Conservation (phyloP, 1,139 yeast genomes). For the Debaryomyces subglobosus region DNA sequence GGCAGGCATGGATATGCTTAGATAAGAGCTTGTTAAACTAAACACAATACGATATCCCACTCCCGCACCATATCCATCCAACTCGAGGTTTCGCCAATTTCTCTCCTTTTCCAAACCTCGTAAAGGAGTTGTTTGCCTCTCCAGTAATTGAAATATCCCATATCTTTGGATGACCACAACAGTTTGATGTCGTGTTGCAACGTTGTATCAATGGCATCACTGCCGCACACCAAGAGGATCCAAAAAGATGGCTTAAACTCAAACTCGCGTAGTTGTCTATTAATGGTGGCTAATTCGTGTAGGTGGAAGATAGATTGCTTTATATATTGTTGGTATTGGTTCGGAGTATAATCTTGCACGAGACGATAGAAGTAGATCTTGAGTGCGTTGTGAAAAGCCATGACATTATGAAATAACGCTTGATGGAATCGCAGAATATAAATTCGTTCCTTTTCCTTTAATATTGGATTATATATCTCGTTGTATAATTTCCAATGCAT, state of each 20-base stretch:
- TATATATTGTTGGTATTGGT: conserved; percentile 36
- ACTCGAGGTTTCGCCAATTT: conserved; percentile 43
- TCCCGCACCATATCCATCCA: conserved; percentile 59
- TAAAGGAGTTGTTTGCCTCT: conserved; percentile 54
- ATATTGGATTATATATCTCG: conserved; percentile 11
- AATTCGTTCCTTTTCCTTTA: conserved; percentile 7
- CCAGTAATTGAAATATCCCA: conserved; percentile 47
- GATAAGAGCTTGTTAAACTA: conserved; percentile 23
- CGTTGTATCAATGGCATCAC: conserved; percentile 29
- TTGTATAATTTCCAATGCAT: conserved; percentile 41
- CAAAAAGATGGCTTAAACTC: conserved; percentile 46
- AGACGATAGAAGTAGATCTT: conserved; percentile 49
- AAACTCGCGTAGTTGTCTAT: conserved; percentile 9
- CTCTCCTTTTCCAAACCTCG: conserved; percentile 54
- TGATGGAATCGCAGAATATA: conserved; percentile 40
- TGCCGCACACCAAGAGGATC: conserved; percentile 52
- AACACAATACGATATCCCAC: conserved; percentile 51
- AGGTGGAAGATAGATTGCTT: conserved; percentile 34
- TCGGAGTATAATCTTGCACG: conserved; percentile 41
- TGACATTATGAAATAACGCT: conserved; percentile 38
- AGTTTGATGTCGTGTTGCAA: conserved; percentile 27
- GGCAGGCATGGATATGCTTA: neutral
- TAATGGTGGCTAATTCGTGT: conserved; percentile 27
- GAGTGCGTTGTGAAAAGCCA: conserved; percentile 46
- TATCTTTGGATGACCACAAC: conserved; percentile 32